phyloP scores from a whole-genome alignment of 225 moss, liverwort and hornwort species.

The Thuidium tamariscinum region DNA sequence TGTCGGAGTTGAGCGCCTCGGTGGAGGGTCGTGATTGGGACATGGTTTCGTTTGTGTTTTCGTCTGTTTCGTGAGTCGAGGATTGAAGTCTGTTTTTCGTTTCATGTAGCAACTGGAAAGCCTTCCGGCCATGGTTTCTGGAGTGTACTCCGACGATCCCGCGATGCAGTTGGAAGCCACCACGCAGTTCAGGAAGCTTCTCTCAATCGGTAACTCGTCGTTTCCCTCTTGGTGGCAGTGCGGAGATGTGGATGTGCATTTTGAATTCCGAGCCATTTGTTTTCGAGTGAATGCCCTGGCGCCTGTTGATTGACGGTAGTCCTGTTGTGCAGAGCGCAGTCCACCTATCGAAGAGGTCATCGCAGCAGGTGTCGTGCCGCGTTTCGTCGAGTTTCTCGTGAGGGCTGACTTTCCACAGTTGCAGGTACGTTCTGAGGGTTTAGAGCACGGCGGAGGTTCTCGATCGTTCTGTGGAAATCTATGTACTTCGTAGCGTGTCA shows the following conservation, averaged over 20 bases:
- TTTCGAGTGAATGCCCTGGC: background rate
- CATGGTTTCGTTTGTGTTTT: background rate
- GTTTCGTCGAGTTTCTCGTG: constrained; percentile 86
- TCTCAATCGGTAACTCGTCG: constrained; percentile 56
- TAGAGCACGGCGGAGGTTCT: no score
- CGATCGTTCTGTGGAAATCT: background rate
- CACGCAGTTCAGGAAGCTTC: constrained; percentile 84
- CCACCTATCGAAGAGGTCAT: constrained; percentile 98
- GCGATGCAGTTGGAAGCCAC: constrained; percentile 78
- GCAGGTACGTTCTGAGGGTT: constrained; percentile 30
- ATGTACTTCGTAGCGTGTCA: background rate
- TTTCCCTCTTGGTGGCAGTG: no score
- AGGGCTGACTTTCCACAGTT: constrained; percentile 71
- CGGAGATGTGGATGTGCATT: background rate
- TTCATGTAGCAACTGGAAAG: constrained; percentile 77
- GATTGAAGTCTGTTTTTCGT: background rate
- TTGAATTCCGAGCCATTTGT: background rate
- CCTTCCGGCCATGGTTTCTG: constrained; percentile 92
- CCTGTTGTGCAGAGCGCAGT: constrained; percentile 54
- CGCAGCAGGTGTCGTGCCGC: constrained; percentile 89
- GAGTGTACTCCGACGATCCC: constrained; percentile 88
- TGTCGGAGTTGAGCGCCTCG: background rate
- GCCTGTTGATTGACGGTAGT: background rate
- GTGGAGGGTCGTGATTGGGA: background rate
- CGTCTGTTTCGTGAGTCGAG: background rate